phyloP scores from a whole-genome alignment of 371 early-diverging fungal genomes.

The Mortierella sp. region DNA sequence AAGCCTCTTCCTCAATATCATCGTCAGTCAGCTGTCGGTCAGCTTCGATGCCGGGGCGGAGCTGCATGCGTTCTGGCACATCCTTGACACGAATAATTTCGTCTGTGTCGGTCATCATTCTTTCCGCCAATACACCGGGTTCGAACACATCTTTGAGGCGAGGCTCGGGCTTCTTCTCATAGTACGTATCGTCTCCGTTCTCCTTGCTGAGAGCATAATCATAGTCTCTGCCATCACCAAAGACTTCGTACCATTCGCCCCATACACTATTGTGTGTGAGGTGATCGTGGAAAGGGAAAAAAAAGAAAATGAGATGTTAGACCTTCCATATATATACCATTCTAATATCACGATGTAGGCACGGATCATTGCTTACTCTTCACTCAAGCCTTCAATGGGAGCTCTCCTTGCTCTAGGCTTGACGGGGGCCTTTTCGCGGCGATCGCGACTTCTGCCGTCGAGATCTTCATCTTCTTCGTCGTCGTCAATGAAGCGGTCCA shows the following conservation, averaged over 20 bases:
- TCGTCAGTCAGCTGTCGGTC: slow-evolving; percentile 57
- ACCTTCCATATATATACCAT: not conserved
- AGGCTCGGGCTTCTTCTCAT: slow-evolving; percentile 63
- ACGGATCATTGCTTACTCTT: slow-evolving; percentile 58
- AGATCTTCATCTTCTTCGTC: slow-evolving; percentile 63
- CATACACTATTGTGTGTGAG: slow-evolving; percentile 70
- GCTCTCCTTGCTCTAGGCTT: slow-evolving; percentile 65
- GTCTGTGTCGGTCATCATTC: slow-evolving; percentile 94
- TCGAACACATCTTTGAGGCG: slow-evolving; percentile 89
- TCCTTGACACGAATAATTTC: slow-evolving; percentile 90
- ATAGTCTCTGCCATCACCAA: slow-evolving; percentile 94
- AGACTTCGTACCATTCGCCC: slow-evolving; percentile 88
- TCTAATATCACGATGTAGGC: not conserved
- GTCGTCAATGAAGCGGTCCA: slow-evolving; percentile 62
- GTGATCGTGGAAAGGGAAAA: not conserved
- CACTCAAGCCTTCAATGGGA: slow-evolving; percentile 81
- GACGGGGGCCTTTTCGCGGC: slow-evolving; percentile 58
- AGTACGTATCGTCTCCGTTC: slow-evolving; percentile 46
- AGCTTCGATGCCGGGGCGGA: slow-evolving; percentile 57
- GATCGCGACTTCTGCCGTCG: slow-evolving; percentile 48
- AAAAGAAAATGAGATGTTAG: not conserved
- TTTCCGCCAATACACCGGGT: slow-evolving; percentile 88
- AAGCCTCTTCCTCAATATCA: slow-evolving; percentile 67
- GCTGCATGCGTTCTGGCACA: slow-evolving; percentile 94
- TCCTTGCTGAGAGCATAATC: slow-evolving; percentile 79